phyloP scores from a whole-genome alignment of 495 filamentous ascomycete species.

The Xylaria cubensis region DNA sequence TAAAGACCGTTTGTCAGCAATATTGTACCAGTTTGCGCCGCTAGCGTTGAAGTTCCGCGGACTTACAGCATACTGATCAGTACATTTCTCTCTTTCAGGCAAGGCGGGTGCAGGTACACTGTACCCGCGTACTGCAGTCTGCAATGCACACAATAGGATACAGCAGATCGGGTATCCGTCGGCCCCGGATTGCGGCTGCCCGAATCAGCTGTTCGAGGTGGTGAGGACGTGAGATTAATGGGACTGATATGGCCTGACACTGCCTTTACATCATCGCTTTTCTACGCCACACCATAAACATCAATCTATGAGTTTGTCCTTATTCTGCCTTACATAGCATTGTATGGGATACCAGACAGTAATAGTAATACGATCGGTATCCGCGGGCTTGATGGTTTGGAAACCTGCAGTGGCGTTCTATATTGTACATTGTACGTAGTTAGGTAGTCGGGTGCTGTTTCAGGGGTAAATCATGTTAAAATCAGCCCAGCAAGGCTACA shows the following conservation, averaged over 20 bases:
- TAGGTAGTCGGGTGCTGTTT: not conserved
- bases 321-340: not conserved
- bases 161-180: not conserved
- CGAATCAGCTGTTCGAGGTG: conserved; percentile 21
- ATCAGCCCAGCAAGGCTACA: conserved; percentile 16
- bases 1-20: not conserved
- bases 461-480: conserved; percentile 24
- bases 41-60: not conserved
- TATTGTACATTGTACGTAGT: not conserved
- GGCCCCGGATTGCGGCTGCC: not conserved
- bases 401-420: not conserved
- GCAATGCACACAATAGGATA: conserved; percentile 3
- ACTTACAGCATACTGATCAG: not conserved
- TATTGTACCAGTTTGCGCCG: conserved; percentile 7
- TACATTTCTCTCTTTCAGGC: not conserved
- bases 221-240: conserved; percentile 9
- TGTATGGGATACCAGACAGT: not conserved
- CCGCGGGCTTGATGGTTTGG: conserved; percentile 1
- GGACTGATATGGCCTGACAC: conserved; percentile 7
- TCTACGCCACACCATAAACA: not conserved
- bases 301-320: not conserved
- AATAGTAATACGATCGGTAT: conserved; percentile 9
- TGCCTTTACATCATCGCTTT: not conserved
- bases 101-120: not conserved
- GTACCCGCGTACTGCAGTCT: not conserved